Conservation (phyloP, 768 basidiomycete species). For the Lentinula edodes region DNA sequence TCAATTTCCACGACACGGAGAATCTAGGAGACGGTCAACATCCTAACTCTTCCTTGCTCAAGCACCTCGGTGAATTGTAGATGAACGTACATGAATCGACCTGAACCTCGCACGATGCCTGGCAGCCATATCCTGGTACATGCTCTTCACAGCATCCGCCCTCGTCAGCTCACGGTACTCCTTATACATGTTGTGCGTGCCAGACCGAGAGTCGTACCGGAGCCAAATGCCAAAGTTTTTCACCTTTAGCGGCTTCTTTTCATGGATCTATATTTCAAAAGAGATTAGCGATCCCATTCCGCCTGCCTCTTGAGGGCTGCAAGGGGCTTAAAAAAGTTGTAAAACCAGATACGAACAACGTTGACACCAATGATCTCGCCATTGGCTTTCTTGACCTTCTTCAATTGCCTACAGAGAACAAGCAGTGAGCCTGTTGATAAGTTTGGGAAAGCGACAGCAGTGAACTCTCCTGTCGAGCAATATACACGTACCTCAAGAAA, state of each 20-base stretch:
- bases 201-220: slow-evolving; percentile 98
- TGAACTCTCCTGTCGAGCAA: neutral
- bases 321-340: slow-evolving; percentile 28
- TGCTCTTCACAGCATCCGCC: slow-evolving; percentile 89
- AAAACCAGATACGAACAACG: slow-evolving; percentile 69
- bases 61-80: too few species aligned
- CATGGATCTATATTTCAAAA: slow-evolving; percentile 69
- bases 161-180: slow-evolving; percentile 95
- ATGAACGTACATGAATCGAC: slow-evolving; percentile 83
- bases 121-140: slow-evolving; percentile 99
- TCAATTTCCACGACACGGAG: slow-evolving; percentile 95
- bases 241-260: slow-evolving; percentile 96
- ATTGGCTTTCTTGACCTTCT: slow-evolving; percentile 99
- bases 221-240: slow-evolving; percentile 99
- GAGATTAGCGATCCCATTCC: slow-evolving; percentile 50
- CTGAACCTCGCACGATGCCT: slow-evolving; percentile 99
- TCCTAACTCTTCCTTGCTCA: too few species aligned
- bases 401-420: slow-evolving; percentile 62
- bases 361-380: slow-evolving; percentile 99
- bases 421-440: neutral
- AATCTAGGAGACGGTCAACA: slow-evolving; percentile 49
- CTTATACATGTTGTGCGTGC: slow-evolving; percentile 99
- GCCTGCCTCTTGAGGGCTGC: slow-evolving; percentile 85
- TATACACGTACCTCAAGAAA: slow-evolving; percentile 73
- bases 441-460: too few species aligned